Evolutionary conservation across 2,329 filamentous ascomycete species (phyloP).

Genomic region (Fonsecaea pedrosoi): DNA sequence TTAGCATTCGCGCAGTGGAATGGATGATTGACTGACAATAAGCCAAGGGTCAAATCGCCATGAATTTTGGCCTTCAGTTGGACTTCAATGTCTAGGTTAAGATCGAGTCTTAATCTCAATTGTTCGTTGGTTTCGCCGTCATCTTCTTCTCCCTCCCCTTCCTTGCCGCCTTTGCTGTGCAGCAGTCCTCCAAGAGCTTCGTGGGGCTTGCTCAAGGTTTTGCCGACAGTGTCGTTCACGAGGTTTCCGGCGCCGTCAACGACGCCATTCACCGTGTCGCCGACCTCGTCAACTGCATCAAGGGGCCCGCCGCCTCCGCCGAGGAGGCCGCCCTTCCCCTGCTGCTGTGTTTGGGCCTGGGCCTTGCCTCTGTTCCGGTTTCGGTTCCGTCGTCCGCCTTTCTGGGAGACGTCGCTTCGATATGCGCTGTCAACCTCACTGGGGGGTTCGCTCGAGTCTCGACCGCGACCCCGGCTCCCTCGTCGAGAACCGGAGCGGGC

Average conservation of each 20-base stretch:
- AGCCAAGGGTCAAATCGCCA: conserved; percentile 65
- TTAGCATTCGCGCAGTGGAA: conserved; percentile 32
- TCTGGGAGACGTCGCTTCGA: conserved; percentile 61
- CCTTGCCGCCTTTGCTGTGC: conserved; percentile 32
- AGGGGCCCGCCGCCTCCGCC: conserved; percentile 53
- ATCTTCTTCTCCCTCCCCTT: conserved; percentile 47
- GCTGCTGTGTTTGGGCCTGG: conserved; percentile 54
- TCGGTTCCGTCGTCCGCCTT: conserved; percentile 60
- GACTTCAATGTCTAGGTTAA: conserved; percentile 69
- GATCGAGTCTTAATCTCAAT: conserved; percentile 64
- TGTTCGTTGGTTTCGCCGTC: conserved; percentile 37
- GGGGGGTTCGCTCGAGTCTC: conserved; percentile 51
- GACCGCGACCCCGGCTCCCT: conserved; percentile 41
- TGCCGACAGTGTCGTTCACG: conserved; percentile 62
- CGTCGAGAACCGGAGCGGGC: conserved; percentile 39
- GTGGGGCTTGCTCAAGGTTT: conserved; percentile 49
- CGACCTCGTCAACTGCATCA: conserved; percentile 64
- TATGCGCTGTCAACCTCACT: conserved; percentile 62
- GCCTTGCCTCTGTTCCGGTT: conserved; percentile 51
- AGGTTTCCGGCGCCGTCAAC: conserved; percentile 56
- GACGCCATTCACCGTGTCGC: conserved; percentile 57
- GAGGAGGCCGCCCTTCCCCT: conserved; percentile 50
- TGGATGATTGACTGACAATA: conserved; percentile 48
- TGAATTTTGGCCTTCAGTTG: conserved; percentile 71
- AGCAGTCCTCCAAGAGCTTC: conserved; percentile 50